These are phyloP conservation scores for Cyclocybe aegerita DNA, from an alignment of 768 basidiomycete genomes.

Conservation along the genomic window DNA sequence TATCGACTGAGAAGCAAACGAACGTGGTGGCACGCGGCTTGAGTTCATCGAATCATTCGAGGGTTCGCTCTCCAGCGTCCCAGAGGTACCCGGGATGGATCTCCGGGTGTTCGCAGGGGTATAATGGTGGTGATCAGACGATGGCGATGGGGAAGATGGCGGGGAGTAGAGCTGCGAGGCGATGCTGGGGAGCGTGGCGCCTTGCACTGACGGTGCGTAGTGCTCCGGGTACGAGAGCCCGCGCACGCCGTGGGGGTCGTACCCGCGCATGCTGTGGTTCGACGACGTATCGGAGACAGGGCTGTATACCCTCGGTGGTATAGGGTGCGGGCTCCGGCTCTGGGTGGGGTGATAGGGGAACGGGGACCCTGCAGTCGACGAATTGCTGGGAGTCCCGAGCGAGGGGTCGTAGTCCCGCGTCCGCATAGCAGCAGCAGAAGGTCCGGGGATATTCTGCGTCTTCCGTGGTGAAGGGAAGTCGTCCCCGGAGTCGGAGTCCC, in stretches of 20 bases:
- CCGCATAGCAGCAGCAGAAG: conserved; percentile 5
- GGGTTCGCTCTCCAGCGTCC: conserved; percentile 6
- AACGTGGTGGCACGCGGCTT: conserved; percentile 7
- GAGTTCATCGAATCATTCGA: conserved; percentile 9
- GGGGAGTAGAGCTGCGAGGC: conserved; percentile 29
- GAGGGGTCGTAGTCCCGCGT: conserved; percentile 5
- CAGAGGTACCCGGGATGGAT: not conserved
- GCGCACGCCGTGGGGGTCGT: conserved; percentile 25
- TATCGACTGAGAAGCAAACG: conserved; percentile 13
- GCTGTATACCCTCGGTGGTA: conserved; percentile 18
- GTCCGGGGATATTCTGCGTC: not conserved
- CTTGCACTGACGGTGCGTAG: conserved; percentile 18
- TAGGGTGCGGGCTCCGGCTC: not conserved
- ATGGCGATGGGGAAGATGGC: conserved; percentile 25
- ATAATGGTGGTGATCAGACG: conserved; percentile 13
- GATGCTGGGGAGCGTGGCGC: conserved; percentile 22
- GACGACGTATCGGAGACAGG: conserved; percentile 23
- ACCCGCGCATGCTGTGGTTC: conserved; percentile 15
- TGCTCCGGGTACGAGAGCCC: conserved; percentile 21
- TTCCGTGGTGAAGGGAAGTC: conserved; percentile 4
- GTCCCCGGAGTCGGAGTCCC: conserved; percentile 31
- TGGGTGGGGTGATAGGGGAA: too few relatives aligned
- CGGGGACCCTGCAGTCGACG: conserved; percentile 10
- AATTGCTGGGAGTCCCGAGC: conserved; percentile 2
- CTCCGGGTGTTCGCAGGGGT: conserved; percentile 10